phyloP scores from a whole-genome alignment of 2,329 filamentous ascomycete species.

The Pseudogymnoascus pannorum region DNA sequence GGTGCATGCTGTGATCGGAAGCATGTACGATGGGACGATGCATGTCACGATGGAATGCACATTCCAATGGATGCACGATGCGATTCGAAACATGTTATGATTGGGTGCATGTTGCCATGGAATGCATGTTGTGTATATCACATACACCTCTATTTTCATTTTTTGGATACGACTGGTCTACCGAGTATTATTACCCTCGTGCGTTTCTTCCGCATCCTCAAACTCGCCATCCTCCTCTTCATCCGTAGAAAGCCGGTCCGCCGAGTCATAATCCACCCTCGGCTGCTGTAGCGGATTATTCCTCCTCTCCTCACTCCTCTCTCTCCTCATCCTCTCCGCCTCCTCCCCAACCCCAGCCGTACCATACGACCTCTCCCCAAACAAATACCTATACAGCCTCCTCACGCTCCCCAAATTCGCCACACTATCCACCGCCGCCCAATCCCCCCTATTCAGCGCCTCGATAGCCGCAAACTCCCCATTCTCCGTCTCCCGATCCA shows the following conservation, averaged over 20 bases:
- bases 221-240: not conserved
- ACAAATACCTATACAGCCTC: conserved; percentile 3
- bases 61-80: too few relatives aligned
- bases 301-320: not conserved
- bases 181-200: not conserved
- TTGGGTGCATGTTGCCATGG: not conserved
- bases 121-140: not conserved
- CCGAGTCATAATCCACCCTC: not conserved
- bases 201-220: not conserved
- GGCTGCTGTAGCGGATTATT: not conserved
- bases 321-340: not conserved
- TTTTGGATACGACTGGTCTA: not conserved
- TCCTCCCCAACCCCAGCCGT: not conserved
- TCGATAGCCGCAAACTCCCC: conserved; percentile 3
- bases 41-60: too few relatives aligned
- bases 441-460: not conserved
- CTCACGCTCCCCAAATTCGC: not conserved
- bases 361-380: not conserved
- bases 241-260: not conserved
- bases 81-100: too few relatives aligned
- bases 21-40: too few relatives aligned
- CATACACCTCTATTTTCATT: not conserved
- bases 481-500: not conserved
- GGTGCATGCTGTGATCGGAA: not conserved
- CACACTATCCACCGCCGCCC: conserved; percentile 20